Evolutionary conservation across 441 rosid genomes (phyloP).

Genomic region (Breynia disticha): DNA sequence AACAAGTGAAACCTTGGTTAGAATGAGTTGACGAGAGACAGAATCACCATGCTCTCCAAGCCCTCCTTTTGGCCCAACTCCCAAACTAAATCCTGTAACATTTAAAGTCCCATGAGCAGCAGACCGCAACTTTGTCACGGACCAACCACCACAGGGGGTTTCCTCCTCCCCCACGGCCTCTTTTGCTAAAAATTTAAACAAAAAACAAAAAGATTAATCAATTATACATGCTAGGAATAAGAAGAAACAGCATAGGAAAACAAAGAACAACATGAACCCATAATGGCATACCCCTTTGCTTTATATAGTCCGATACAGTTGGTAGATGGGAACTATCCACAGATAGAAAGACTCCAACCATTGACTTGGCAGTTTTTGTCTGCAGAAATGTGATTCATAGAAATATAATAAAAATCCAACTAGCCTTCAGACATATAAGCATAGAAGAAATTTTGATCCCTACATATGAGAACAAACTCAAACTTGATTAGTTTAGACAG

Average conservation of each 20-base stretch:
- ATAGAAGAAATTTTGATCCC: too few relatives aligned
- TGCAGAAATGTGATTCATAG: constrained; percentile 30
- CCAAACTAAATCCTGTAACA: constrained; percentile 71
- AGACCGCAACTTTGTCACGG: constrained; percentile 88
- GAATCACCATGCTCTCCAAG: constrained; percentile 98
- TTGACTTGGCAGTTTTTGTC: constrained; percentile 90
- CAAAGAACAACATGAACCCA: constrained; percentile 1
- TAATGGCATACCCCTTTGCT: constrained; percentile 57
- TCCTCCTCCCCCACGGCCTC: constrained; percentile 94
- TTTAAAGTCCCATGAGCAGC: constrained; percentile 94
- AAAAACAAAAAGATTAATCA: background rate
- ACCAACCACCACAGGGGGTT: constrained; percentile 94
- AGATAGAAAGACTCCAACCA: constrained; percentile 65
- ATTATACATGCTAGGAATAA: background rate
- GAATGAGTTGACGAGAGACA: constrained; percentile 77
- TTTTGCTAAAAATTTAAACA: constrained; percentile 60
- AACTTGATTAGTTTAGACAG: background rate
- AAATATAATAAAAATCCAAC: constrained; percentile 1
- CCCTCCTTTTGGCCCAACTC: constrained; percentile 91
- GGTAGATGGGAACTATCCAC: constrained; percentile 71
- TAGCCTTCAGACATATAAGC: too few relatives aligned
- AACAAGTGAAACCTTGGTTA: constrained; percentile 84
- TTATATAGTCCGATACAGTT: constrained; percentile 60
- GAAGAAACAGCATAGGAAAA: constrained; percentile 2
- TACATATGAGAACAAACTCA: too few relatives aligned